Conservation (phyloP, 2,329 filamentous ascomycete species). For the Aspergillus oerlinghausenensis region DNA sequence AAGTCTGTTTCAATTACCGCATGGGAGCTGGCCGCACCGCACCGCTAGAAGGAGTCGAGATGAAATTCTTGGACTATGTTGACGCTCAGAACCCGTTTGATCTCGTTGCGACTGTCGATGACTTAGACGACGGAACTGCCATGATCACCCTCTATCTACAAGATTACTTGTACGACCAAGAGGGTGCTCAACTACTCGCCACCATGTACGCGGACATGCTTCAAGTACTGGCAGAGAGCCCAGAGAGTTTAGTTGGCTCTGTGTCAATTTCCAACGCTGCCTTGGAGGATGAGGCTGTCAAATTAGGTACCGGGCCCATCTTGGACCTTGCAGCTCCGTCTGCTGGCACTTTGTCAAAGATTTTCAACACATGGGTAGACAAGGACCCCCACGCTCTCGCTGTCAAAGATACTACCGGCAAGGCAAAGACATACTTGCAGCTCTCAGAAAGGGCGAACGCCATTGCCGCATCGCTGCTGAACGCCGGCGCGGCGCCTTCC, state of each 20-base stretch:
- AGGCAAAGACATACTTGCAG: constrained; percentile 3
- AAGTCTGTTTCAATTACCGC: constrained; percentile 32
- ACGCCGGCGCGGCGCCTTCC: background rate
- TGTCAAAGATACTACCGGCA: constrained; percentile 4
- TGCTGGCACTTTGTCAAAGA: constrained; percentile 4
- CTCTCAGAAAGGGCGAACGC: constrained; percentile 2
- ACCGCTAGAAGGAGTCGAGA: constrained; percentile 3
- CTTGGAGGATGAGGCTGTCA: background rate
- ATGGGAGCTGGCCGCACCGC: background rate
- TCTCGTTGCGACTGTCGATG: constrained; percentile 49
- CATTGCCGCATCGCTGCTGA: constrained; percentile 4
- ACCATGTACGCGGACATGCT: constrained; percentile 1
- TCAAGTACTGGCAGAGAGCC: background rate
- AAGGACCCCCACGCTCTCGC: constrained; percentile 3
- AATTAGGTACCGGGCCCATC: background rate
- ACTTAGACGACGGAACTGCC: constrained; percentile 4
- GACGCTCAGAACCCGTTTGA: constrained; percentile 74
- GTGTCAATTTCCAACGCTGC: background rate
- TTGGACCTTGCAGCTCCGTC: constrained; percentile 1
- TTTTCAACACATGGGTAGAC: constrained; percentile 4
- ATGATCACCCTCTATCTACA: constrained; percentile 3
- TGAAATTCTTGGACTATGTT: constrained; percentile 48
- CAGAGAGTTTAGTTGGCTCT: background rate
- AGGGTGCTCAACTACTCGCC: constrained; percentile 2
- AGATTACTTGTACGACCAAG: constrained; percentile 5